phyloP scores from a whole-genome alignment of 2,329 filamentous ascomycete species.

The Pestalotiopsis sp. region DNA sequence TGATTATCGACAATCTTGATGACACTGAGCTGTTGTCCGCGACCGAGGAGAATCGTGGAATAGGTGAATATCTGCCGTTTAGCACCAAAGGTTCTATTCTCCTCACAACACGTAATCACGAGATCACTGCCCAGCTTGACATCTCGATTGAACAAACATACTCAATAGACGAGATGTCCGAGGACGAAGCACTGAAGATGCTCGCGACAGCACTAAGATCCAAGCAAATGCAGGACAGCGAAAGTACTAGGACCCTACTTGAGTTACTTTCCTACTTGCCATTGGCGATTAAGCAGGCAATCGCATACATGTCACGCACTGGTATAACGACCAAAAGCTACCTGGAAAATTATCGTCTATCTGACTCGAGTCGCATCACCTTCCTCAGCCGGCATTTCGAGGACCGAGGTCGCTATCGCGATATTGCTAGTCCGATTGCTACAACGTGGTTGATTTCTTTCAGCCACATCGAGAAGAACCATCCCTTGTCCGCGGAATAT shows the following conservation, averaged over 20 bases:
- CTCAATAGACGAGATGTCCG: neutral
- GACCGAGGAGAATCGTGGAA: neutral
- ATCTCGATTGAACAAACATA: neutral
- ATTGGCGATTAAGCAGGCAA: slow-evolving; percentile 36
- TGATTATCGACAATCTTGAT: slow-evolving; percentile 47
- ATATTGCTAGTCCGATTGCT: slow-evolving; percentile 27
- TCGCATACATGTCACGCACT: slow-evolving; percentile 34
- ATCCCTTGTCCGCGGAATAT: slow-evolving; percentile 27
- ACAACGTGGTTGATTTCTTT: slow-evolving; percentile 37
- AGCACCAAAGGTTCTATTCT: slow-evolving; percentile 29
- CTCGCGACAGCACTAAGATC: neutral
- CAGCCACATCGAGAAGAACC: slow-evolving; percentile 25
- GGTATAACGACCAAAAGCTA: slow-evolving; percentile 23
- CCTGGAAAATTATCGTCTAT: slow-evolving; percentile 20
- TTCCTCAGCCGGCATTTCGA: slow-evolving; percentile 31
- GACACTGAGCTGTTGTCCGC: slow-evolving; percentile 33
- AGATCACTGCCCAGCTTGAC: slow-evolving; percentile 11
- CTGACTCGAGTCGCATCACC: slow-evolving; percentile 19
- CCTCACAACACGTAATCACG: slow-evolving; percentile 27
- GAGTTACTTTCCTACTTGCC: slow-evolving; percentile 30
- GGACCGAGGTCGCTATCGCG: slow-evolving; percentile 25
- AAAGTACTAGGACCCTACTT: slow-evolving; percentile 25
- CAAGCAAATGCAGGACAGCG: neutral
- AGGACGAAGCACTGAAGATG: neutral
- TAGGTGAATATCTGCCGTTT: slow-evolving; percentile 29